Evolutionary conservation across 352 stramenopile species (phyloP).

Genomic region (Thalassiosira livingstoniorum): DNA sequence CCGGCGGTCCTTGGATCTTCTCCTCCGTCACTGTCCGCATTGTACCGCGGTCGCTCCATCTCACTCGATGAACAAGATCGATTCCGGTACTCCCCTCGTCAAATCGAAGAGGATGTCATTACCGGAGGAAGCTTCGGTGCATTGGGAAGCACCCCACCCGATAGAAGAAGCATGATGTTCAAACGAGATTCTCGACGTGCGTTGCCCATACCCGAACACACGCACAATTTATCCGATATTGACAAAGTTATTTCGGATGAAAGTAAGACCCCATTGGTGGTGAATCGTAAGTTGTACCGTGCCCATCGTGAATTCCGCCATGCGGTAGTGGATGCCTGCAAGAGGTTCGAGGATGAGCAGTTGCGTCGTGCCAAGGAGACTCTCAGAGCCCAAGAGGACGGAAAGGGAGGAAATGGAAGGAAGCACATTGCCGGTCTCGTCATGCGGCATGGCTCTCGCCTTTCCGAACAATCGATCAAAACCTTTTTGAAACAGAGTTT

Average conservation of each 20-base stretch:
- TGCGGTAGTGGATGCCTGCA: slow-evolving; percentile 77
- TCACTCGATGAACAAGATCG: slow-evolving; percentile 59
- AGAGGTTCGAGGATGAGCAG: slow-evolving; percentile 83
- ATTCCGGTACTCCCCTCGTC: too few relatives aligned
- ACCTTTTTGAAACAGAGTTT: slow-evolving; percentile 70
- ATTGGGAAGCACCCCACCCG: too few relatives aligned
- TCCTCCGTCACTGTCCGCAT: not conserved
- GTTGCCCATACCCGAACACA: slow-evolving; percentile 73
- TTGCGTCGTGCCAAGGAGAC: slow-evolving; percentile 62
- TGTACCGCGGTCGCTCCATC: slow-evolving; percentile 46
- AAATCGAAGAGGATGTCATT: slow-evolving; percentile 17
- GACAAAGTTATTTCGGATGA: slow-evolving; percentile 58
- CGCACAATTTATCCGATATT: slow-evolving; percentile 53
- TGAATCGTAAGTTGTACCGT: slow-evolving; percentile 77
- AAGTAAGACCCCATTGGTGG: slow-evolving; percentile 62
- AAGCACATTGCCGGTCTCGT: slow-evolving; percentile 73
- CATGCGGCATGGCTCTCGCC: slow-evolving; percentile 74
- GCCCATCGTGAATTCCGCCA: slow-evolving; percentile 80
- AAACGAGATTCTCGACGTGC: slow-evolving; percentile 65
- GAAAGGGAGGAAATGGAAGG: too few relatives aligned
- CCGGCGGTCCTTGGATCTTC: slow-evolving; percentile 4
- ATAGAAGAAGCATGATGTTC: slow-evolving; percentile 31
- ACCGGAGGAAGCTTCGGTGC: slow-evolving; percentile 17
- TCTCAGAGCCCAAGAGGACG: slow-evolving; percentile 56
- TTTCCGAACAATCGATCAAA: slow-evolving; percentile 74